Evolutionary conservation across 352 stramenopile species (phyloP).

Genomic region (Globisporangium orthogonon): DNA sequence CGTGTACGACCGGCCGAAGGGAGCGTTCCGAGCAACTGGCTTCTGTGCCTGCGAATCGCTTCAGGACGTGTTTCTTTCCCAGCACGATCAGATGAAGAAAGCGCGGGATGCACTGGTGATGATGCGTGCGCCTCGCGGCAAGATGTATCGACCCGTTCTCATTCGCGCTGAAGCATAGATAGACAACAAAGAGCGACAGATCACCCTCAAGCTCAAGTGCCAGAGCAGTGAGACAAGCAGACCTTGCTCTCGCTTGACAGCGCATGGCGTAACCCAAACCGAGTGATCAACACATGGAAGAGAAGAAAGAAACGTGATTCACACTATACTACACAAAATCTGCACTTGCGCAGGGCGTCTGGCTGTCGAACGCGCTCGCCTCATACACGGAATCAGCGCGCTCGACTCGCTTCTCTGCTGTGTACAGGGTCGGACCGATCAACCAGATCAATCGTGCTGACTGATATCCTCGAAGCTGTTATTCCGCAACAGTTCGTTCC

Average conservation of each 20-base stretch:
- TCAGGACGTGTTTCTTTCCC: constrained; percentile 47
- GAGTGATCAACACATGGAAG: not conserved
- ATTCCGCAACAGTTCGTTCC: constrained; percentile 59
- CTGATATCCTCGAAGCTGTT: constrained; percentile 49
- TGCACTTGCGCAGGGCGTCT: not conserved
- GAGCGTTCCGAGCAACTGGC: constrained; percentile 46
- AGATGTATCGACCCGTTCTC: constrained; percentile 42
- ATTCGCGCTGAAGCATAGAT: constrained; percentile 5
- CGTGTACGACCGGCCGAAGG: constrained; percentile 74
- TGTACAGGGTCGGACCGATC: no score
- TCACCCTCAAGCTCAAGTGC: no score
- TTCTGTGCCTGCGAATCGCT: constrained; percentile 64
- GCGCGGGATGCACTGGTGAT: constrained; percentile 34
- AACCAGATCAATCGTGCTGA: constrained; percentile 11
- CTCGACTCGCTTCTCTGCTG: not conserved
- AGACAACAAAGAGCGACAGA: no score
- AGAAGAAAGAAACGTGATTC: not conserved
- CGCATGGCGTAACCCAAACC: not conserved
- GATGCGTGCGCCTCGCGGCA: constrained; percentile 32
- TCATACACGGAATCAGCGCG: not conserved
- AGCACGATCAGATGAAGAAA: not conserved
- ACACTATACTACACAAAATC: constrained; percentile 10
- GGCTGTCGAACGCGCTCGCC: not conserved
- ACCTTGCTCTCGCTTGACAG: not conserved
- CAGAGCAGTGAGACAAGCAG: not conserved